Evolutionary conservation across 768 basidiomycete species (phyloP).

Genomic region (Baorangia bicolor): DNA sequence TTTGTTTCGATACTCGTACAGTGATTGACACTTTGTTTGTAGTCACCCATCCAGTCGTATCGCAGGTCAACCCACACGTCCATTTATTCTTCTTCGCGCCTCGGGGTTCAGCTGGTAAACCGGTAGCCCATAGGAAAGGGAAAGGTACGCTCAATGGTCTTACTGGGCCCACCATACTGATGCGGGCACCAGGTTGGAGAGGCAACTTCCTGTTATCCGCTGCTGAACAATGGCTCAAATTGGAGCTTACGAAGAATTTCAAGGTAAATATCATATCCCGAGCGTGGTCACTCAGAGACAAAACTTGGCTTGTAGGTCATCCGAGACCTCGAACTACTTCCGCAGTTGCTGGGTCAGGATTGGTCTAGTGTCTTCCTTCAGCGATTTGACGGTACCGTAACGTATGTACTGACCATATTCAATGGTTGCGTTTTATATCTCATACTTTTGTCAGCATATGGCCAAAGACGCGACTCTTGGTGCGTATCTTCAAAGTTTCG

Average conservation of each 20-base stretch:
- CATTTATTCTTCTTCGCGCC: constrained; percentile 96
- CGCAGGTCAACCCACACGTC: constrained; percentile 89
- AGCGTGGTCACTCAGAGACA: neutral
- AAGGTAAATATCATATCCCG: constrained; percentile 44
- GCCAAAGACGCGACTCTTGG: constrained; percentile 79
- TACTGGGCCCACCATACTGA: neutral
- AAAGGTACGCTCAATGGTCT: constrained; percentile 54
- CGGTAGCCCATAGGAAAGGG: constrained; percentile 91
- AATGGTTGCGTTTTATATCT: constrained; percentile 21
- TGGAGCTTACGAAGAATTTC: constrained; percentile 96
- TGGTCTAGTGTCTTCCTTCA: constrained; percentile 98
- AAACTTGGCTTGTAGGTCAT: constrained; percentile 57
- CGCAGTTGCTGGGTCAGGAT: constrained; percentile 90
- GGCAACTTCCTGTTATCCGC: constrained; percentile 93
- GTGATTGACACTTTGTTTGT: constrained; percentile 1
- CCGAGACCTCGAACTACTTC: constrained; percentile 92
- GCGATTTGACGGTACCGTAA: constrained; percentile 84
- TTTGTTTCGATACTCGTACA: neutral
- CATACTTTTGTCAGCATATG: constrained; percentile 56
- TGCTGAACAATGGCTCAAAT: constrained; percentile 91
- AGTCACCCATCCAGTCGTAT: constrained; percentile 93
- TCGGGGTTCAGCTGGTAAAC: constrained; percentile 84
- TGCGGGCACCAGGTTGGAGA: constrained; percentile 69
- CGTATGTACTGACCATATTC: constrained; percentile 50
- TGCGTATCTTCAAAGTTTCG: constrained; percentile 31